A percentile compares a stretch with the other conserved stretches of the same genome.
Conservation (phyloP, 73 alveolate species). For the Effrenium voratum region DNA sequence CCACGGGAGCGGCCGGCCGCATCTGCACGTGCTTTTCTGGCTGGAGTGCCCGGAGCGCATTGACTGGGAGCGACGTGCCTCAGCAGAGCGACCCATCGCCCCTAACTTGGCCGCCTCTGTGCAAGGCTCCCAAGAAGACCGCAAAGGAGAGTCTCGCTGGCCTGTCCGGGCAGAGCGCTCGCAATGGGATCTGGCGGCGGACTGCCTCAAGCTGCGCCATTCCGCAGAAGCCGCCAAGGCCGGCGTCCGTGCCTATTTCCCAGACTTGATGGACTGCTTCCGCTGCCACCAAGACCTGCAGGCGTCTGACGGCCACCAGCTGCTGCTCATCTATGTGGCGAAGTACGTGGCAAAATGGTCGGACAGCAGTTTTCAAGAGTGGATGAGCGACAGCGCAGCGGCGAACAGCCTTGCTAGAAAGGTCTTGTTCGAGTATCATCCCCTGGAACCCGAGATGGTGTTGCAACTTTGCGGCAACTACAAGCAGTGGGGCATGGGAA, state of each 20-base stretch:
- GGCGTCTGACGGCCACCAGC: not conserved
- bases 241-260: not conserved
- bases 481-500: slow-evolving; percentile 14
- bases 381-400: not conserved
- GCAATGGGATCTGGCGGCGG: too few species aligned
- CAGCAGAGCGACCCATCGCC: too few species aligned
- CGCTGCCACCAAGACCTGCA: slow-evolving; percentile 18
- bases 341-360: not conserved
- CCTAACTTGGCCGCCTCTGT: too few species aligned
- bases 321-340: not conserved
- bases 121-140: too few species aligned
- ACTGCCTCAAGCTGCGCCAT: not conserved
- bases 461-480: not conserved
- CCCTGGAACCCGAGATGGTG: not conserved
- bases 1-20: not conserved
- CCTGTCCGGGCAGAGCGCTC: not conserved
- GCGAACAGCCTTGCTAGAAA: not conserved
- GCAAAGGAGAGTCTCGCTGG: too few species aligned
- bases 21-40: slow-evolving; percentile 16
- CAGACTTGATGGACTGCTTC: not conserved
- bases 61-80: too few species aligned
- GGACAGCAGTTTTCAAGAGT: too few species aligned
- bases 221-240: not conserved
- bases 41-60: not conserved
- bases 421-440: slow-evolving; percentile 6